A percentile compares a stretch with the other conserved stretches of the same genome.
Evolutionary conservation across 225 moss, liverwort and hornwort species (phyloP).

Genomic region (Straminergon stramineum): DNA sequence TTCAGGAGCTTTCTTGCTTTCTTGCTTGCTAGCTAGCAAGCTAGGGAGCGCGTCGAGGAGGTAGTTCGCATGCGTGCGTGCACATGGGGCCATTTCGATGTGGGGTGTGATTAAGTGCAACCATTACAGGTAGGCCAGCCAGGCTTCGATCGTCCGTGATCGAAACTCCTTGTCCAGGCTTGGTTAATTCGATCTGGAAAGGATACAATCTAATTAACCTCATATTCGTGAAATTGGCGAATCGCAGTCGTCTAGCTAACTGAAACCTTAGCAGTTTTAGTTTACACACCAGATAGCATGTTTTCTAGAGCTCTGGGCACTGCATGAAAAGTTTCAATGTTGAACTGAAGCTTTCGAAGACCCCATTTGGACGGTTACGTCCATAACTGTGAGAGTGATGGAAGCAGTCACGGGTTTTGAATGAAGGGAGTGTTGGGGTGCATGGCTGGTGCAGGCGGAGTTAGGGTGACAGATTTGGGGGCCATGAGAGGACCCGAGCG

Average conservation of each 20-base stretch:
- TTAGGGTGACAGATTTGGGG: neutral
- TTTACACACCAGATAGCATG: neutral
- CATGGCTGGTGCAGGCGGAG: neutral
- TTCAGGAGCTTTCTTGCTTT: neutral
- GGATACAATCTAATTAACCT: neutral
- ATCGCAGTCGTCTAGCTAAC: neutral
- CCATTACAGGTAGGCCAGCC: neutral
- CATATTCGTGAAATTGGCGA: neutral
- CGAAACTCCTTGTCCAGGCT: neutral
- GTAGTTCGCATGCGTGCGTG: neutral
- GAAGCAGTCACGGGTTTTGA: neutral
- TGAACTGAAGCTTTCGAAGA: neutral
- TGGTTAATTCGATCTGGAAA: neutral
- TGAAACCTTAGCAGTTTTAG: neutral
- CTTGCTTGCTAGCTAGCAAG: neutral
- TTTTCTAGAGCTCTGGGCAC: neutral
- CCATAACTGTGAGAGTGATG: neutral
- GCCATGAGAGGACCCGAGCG: slow-evolving; percentile 7
- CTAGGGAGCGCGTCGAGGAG: neutral
- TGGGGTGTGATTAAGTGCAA: neutral
- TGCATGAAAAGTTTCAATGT: neutral
- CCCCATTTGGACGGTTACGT: neutral
- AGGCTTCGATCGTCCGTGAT: neutral
- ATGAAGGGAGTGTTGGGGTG: neutral
- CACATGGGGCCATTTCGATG: neutral